Evolutionary conservation across 2,329 filamentous ascomycete genomes (phyloP).

Genomic region (Hypoxylon sp.): DNA sequence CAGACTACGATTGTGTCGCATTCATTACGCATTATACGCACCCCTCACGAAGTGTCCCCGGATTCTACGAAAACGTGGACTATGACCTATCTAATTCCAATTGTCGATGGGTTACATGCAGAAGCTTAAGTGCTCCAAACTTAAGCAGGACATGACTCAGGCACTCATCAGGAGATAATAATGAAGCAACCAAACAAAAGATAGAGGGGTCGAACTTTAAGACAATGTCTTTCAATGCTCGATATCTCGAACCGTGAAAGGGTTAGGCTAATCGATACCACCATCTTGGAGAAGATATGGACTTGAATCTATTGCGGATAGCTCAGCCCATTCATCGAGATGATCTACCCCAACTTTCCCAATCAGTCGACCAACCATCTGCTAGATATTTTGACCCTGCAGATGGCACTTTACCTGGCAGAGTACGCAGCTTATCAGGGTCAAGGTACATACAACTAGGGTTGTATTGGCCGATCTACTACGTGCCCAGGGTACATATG

Average conservation of each 20-base stretch:
- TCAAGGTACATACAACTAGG: constrained; percentile 25
- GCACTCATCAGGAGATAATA: constrained; percentile 8
- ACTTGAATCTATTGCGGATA: constrained; percentile 17
- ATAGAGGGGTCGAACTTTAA: constrained; percentile 12
- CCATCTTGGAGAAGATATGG: constrained; percentile 16
- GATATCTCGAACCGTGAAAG: neutral
- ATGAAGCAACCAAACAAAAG: constrained; percentile 14
- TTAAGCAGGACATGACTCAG: constrained; percentile 34
- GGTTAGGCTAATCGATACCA: constrained; percentile 9
- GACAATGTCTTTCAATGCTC: constrained; percentile 22
- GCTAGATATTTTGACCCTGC: constrained; percentile 35
- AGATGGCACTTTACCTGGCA: constrained; percentile 29
- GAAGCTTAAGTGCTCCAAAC: constrained; percentile 43
- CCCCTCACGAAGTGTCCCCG: constrained; percentile 38
- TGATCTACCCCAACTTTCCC: constrained; percentile 39
- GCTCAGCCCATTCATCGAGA: constrained; percentile 28
- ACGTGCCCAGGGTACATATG: neutral
- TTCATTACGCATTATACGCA: constrained; percentile 27
- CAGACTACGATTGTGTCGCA: constrained; percentile 23
- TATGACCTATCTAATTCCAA: constrained; percentile 33
- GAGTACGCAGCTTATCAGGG: constrained; percentile 31
- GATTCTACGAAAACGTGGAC: constrained; percentile 34
- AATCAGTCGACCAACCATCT: constrained; percentile 38
- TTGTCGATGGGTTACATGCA: constrained; percentile 42
- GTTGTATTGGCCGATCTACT: constrained; percentile 25